Base-by-base conservation (phyloP, 108 stramenopile species). In the Cyclostephanos invisitatus region DNA sequence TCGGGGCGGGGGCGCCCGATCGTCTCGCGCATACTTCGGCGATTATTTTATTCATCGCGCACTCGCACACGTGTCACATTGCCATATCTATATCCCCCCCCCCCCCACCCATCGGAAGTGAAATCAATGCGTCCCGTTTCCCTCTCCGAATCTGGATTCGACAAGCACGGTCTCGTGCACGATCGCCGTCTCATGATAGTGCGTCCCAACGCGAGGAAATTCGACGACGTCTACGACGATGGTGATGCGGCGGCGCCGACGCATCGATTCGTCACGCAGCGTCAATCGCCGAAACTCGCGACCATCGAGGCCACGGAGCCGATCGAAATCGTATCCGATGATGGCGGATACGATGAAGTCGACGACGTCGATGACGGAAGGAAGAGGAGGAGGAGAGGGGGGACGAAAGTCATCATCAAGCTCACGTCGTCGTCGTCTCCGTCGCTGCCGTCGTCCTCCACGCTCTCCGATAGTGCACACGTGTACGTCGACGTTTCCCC, bases 101-200 rank as follows among this genome's bases (percentile, higher is more conserved):
- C 24, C 14, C 51, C 24, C 6, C 0, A 1, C 20, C 20, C 24
- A 3, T 6, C 24, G 51, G 1, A 53, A 57, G 84, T 93, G 61
- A 93, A 93, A 75, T 91, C 89, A 14, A 70, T 91, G 25, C 87
- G 87, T 38, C 70, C 92, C 14, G 87, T 91, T 2, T 73, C 81
- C 0, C 24, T 86, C 7, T 10, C 65, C 29, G 55, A 67, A 56
- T 80, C 83, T 0, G 54, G 59, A 18, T 72, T 91, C 11, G 89
- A 87, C 53, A 36, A 73, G 12, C 79, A 77, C 25, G 90, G 92
- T 21, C 75, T 93, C 22, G 37, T 37, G 7, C 73, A 60, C 15
- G 92, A 93, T 74, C 87, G 92, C 40, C 74, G 87, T 55, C 78
- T 87, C 70, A 93, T 93, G 92, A 53, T 93, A 14, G 87, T 89